Evolutionary conservation across 257 asterid genomes (phyloP).

Genomic region (Cruciata laevipes): DNA sequence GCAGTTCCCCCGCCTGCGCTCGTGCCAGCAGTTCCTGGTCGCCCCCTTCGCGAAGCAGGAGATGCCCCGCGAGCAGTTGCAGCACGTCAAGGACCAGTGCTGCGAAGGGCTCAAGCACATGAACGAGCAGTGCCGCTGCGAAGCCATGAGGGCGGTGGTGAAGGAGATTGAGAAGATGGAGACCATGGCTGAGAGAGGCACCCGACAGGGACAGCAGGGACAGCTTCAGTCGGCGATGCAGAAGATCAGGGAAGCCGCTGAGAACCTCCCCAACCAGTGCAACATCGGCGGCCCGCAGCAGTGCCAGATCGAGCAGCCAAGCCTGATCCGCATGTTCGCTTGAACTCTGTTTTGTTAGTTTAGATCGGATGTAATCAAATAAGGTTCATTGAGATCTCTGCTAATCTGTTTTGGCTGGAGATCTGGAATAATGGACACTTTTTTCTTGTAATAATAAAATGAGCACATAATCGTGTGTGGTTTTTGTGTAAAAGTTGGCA

Average conservation of each 20-base stretch:
- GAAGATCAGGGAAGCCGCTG: not conserved
- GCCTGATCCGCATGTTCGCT: not conserved
- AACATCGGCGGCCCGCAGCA: not conserved
- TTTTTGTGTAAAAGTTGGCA: too few species aligned
- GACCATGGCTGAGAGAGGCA: not conserved
- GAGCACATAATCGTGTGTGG: not conserved
- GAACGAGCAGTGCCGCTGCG: conserved; percentile 1
- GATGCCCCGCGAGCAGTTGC: not conserved
- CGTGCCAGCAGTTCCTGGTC: not conserved
- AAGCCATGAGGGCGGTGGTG: not conserved
- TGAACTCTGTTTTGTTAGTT: not conserved
- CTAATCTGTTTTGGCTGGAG: not conserved
- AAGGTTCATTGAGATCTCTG: not conserved
- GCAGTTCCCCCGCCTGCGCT: not conserved
- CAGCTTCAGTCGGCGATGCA: not conserved
- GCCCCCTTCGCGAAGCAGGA: not conserved
- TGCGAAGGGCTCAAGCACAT: not conserved
- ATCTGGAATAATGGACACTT: not conserved
- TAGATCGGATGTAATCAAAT: not conserved
- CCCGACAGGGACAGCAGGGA: not conserved
- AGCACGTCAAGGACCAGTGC: not conserved
- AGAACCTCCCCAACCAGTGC: not conserved
- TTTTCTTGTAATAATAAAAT: not conserved
- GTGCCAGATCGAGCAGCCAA: not conserved
- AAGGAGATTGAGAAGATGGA: not conserved